These are phyloP conservation scores for Ogataea wickerhamii DNA, from an alignment of 805 yeast genomes.

Conservation along the genomic window DNA sequence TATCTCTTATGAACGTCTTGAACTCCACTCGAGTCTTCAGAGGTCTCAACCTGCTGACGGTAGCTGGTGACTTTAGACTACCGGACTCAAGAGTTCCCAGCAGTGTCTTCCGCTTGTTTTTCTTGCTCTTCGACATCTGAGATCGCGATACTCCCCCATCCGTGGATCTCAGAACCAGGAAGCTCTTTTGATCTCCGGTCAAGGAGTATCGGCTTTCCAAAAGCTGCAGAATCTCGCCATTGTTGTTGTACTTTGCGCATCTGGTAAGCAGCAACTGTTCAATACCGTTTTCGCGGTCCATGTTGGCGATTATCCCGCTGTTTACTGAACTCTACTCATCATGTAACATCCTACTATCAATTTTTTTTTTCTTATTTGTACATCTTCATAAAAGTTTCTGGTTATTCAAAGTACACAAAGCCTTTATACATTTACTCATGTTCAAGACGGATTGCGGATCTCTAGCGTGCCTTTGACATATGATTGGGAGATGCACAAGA, in stretches of 20 bases:
- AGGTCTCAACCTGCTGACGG: conserved; percentile 21
- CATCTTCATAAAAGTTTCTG: no score
- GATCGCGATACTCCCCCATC: conserved; percentile 23
- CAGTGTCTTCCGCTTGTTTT: conserved; percentile 19
- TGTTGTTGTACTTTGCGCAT: conserved; percentile 35
- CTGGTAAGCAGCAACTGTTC: conserved; percentile 46
- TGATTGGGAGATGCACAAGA: no score
- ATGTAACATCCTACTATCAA: no score
- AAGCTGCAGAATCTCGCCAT: conserved; percentile 37
- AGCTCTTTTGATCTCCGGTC: conserved; percentile 45
- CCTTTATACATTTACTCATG: no score
- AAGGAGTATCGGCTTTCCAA: conserved; percentile 44
- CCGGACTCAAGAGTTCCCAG: conserved; percentile 7
- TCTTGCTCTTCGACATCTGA: conserved; percentile 14
- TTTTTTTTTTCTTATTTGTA: no score
- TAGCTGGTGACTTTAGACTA: conserved; percentile 1
- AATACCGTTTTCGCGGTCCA: conserved; percentile 42
- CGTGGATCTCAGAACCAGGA: conserved; percentile 39
- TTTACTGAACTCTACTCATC: no score
- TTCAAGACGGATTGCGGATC: no score
- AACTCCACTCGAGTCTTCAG: conserved; percentile 38
- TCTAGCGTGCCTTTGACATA: no score
- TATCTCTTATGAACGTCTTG: conserved; percentile 37
- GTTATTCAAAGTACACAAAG: no score
- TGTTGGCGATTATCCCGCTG: no score